Percentiles rank a stretch among this genome's conserved stretches.
phyloP scores from a whole-genome alignment of 192 early-diverging fungal species.

The Entomortierella chlamydospora region DNA sequence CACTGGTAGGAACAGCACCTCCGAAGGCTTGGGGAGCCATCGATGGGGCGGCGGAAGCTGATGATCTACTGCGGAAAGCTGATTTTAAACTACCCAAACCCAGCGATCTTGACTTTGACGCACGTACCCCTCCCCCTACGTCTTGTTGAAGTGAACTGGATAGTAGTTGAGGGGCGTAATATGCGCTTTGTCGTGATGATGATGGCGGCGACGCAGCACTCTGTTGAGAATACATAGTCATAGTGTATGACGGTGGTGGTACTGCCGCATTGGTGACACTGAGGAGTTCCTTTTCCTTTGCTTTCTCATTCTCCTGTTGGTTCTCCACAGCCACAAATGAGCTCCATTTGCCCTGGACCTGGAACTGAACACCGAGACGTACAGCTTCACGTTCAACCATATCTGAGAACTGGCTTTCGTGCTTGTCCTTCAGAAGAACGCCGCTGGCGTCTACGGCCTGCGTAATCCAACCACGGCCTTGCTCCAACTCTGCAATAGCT shows the following conservation, averaged over 20 bases:
- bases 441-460: conserved; percentile 13
- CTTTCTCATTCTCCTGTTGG: neutral
- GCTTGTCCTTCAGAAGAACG: conserved; percentile 1
- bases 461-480: conserved; percentile 55
- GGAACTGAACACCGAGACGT: conserved; percentile 41
- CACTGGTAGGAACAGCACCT: too few species aligned
- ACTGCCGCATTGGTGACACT: too few species aligned
- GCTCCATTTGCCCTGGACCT: conserved; percentile 44
- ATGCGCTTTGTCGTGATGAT: neutral
- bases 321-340: conserved; percentile 59
- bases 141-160: too few species aligned
- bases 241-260: too few species aligned
- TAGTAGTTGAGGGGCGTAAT: too few species aligned
- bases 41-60: too few species aligned
- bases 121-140: too few species aligned
- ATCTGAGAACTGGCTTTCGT: conserved; percentile 11
- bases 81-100: too few species aligned
- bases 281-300: conserved; percentile 3
- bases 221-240: too few species aligned
- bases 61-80: too few species aligned
- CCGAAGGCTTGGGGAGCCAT: too few species aligned
- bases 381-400: conserved; percentile 55
- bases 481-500: conserved; percentile 62
- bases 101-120: too few species aligned
- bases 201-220: neutral